These are phyloP conservation scores for Tricholoma hemisulphureum DNA, from an alignment of 768 basidiomycete species.

Conservation along the genomic window DNA sequence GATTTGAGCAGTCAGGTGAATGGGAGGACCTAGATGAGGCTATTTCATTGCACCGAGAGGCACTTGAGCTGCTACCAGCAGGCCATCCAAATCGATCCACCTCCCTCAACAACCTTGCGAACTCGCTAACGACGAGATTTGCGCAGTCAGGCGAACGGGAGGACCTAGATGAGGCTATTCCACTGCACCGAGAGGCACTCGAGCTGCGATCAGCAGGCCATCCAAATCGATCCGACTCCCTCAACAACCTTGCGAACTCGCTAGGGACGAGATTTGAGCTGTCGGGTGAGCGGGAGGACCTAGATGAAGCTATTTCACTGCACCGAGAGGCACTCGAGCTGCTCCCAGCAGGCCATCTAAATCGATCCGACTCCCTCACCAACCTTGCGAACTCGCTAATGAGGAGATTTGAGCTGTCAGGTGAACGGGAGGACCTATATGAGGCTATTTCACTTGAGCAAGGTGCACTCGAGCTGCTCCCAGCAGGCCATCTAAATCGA, in stretches of 20 bases:
- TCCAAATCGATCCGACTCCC: slow-evolving; percentile 1
- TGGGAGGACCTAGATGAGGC: slow-evolving; percentile 30
- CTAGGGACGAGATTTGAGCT: slow-evolving; percentile 5
- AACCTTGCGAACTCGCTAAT: no score
- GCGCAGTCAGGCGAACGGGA: slow-evolving; percentile 2
- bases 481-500: no score
- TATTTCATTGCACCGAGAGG: slow-evolving; percentile 6
- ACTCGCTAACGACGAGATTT: slow-evolving; percentile 5
- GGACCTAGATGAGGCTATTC: slow-evolving; percentile 8
- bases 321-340: no score
- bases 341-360: no score
- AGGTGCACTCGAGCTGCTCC: no score
- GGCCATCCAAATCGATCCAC: slow-evolving; percentile 12
- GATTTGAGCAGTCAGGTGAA: slow-evolving; percentile 22
- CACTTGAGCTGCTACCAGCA: slow-evolving; percentile 12
- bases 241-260: slow-evolving; percentile 9
- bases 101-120: slow-evolving; percentile 10
- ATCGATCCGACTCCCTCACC: no score
- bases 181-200: slow-evolving; percentile 2
- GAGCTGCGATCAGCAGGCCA: neutral
- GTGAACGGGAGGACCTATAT: no score
- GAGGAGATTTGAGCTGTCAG: no score
- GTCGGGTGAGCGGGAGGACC: slow-evolving; percentile 12
- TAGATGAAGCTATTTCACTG: slow-evolving; percentile 14
- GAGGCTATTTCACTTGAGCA: slow-evolving; percentile 6